Conservation (phyloP, 2,329 filamentous ascomycete genomes). For the Aspergillus fijiensis region DNA sequence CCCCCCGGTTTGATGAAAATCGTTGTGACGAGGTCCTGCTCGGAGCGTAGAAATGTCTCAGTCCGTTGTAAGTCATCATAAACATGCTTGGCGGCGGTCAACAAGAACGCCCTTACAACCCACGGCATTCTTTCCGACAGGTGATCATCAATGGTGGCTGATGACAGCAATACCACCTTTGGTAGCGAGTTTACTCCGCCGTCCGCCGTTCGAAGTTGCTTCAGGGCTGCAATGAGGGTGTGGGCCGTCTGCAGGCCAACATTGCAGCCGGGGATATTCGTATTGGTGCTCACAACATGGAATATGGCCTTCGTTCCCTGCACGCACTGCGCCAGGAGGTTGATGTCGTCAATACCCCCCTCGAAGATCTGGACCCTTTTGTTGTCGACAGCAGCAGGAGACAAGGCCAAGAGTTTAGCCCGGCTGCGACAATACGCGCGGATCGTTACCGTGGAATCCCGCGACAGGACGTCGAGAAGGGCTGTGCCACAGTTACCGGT, state of each 20-base stretch:
- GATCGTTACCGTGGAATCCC: constrained; percentile 31
- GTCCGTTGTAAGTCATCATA: constrained; percentile 6
- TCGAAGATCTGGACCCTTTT: constrained; percentile 43
- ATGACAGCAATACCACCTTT: constrained; percentile 47
- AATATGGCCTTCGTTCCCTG: constrained; percentile 41
- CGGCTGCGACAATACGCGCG: constrained; percentile 48
- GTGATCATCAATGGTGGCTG: constrained; percentile 44
- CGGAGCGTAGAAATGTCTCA: constrained; percentile 2
- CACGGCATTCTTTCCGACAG: constrained; percentile 21
- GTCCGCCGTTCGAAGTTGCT: constrained; percentile 22
- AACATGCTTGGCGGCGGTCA: constrained; percentile 3
- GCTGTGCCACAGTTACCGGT: constrained; percentile 49
- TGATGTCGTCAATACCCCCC: constrained; percentile 43
- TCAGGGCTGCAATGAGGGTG: constrained; percentile 39
- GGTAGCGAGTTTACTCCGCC: constrained; percentile 26
- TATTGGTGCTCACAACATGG: constrained; percentile 41
- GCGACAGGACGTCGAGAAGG: constrained; percentile 43
- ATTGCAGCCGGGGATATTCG: constrained; percentile 46
- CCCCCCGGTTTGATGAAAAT: constrained; percentile 13
- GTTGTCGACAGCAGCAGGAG: constrained; percentile 34
- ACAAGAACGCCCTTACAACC: constrained; percentile 5
- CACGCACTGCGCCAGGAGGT: constrained; percentile 41
- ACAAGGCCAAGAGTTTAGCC: constrained; percentile 38
- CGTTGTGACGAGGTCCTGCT: constrained; percentile 5
- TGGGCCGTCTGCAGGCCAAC: constrained; percentile 39